phyloP scores from a whole-genome alignment of 495 filamentous ascomycete genomes.

The Gamarada debralockiae region DNA sequence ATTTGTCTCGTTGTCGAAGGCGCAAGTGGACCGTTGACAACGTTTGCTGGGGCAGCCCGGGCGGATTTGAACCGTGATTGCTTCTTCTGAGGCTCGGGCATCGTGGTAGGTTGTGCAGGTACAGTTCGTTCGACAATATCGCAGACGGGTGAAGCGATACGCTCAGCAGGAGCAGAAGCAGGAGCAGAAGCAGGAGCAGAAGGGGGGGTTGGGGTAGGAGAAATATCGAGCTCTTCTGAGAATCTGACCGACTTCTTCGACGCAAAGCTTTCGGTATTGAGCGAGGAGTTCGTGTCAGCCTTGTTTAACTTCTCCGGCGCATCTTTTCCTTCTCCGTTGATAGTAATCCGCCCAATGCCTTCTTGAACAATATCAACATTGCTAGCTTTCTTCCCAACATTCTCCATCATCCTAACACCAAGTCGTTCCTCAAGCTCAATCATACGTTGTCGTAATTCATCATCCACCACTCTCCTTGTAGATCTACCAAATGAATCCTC shows the following conservation, averaged over 20 bases:
- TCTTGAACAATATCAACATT: conserved; percentile 25
- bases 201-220: conserved; percentile 32
- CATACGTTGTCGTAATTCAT: conserved; percentile 76
- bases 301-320: background rate
- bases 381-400: conserved; percentile 43
- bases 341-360: conserved; percentile 35
- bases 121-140: conserved; percentile 45
- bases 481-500: conserved; percentile 67
- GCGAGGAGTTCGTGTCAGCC: background rate
- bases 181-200: background rate
- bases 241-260: conserved; percentile 75
- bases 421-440: conserved; percentile 75
- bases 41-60: background rate
- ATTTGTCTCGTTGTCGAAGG: background rate
- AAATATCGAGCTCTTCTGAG: conserved; percentile 71
- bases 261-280: background rate
- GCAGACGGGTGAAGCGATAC: conserved; percentile 35
- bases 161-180: background rate
- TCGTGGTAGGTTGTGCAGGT: conserved; percentile 15
- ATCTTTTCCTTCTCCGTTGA: conserved; percentile 20
- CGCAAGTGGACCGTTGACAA: conserved; percentile 14
- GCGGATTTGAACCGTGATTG: conserved; percentile 41
- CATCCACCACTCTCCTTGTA: conserved; percentile 55
- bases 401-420: conserved; percentile 51
- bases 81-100: conserved; percentile 31